Percentiles rank a stretch among this genome's conserved stretches.
Evolutionary conservation across 2,329 filamentous ascomycete genomes (phyloP).

Genomic region (Coniochaeta pulveracea): DNA sequence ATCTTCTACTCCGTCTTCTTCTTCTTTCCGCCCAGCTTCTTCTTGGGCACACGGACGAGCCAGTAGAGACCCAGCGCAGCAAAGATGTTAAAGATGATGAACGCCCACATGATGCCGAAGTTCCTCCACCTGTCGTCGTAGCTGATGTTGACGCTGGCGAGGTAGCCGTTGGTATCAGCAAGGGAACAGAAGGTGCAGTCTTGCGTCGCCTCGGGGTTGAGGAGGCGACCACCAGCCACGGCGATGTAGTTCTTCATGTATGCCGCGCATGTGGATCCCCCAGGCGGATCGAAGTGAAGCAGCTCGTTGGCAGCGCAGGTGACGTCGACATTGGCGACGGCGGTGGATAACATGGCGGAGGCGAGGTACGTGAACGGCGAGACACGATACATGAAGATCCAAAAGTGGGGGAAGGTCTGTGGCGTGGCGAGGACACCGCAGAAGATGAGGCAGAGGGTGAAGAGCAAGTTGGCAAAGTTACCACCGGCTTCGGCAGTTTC

Average conservation of each 20-base stretch:
- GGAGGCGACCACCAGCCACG: constrained; percentile 39
- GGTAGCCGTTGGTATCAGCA: constrained; percentile 37
- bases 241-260: constrained; percentile 45
- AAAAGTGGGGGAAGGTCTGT: constrained; percentile 56
- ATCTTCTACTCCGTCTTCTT: constrained; percentile 2
- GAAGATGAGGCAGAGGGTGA: constrained; percentile 64
- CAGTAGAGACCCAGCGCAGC: constrained; percentile 24
- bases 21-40: constrained; percentile 5
- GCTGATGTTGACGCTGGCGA: constrained; percentile 33
- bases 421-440: constrained; percentile 62
- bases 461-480: constrained; percentile 65
- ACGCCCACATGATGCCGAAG: constrained; percentile 47
- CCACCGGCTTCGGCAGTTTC: constrained; percentile 65
- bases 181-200: constrained; percentile 46
- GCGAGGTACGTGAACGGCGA: constrained; percentile 79
- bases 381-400: constrained; percentile 75
- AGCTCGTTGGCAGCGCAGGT: constrained; percentile 60
- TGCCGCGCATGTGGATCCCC: constrained; percentile 43
- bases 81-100: constrained; percentile 38
- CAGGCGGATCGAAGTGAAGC: constrained; percentile 51
- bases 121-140: constrained; percentile 57
- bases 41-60: constrained; percentile 6
- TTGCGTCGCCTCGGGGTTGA: constrained; percentile 31
- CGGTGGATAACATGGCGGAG: constrained; percentile 57
- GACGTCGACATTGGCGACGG: constrained; percentile 55